Evolutionary conservation across 352 stramenopile genomes (phyloP).

Genomic region (Pythium rhizo-oryzae): DNA sequence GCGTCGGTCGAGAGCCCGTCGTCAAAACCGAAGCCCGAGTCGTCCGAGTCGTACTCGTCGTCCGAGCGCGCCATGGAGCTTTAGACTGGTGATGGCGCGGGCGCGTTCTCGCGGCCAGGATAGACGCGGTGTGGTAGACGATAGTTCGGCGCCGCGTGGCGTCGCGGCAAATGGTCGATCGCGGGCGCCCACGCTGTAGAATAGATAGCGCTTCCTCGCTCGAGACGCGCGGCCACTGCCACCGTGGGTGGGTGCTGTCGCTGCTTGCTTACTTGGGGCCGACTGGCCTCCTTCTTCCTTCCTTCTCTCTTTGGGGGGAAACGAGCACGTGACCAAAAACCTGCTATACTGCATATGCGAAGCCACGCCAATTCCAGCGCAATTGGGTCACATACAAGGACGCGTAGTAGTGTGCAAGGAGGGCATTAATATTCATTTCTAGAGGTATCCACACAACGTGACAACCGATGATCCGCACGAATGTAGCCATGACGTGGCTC

Average conservation of each 20-base stretch:
- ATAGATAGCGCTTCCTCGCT: no score
- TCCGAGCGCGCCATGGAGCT: slow-evolving; percentile 21
- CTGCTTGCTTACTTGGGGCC: not conserved
- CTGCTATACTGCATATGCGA: not conserved
- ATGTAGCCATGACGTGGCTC: slow-evolving; percentile 9
- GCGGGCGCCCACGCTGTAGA: no score
- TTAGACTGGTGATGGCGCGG: not conserved
- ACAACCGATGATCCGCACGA: not conserved
- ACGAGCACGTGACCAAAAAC: not conserved
- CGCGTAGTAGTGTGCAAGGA: not conserved
- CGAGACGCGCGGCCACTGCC: not conserved
- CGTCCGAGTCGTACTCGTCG: slow-evolving; percentile 38
- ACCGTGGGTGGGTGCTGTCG: not conserved
- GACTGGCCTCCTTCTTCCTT: not conserved
- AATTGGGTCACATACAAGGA: not conserved
- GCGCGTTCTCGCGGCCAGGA: no score
- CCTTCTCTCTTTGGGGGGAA: not conserved
- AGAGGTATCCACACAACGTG: not conserved
- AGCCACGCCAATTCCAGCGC: not conserved
- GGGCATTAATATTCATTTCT: slow-evolving; percentile 12
- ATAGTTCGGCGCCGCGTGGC: not conserved
- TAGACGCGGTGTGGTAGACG: no score
- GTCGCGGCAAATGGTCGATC: no score
- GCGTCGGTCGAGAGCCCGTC: slow-evolving; percentile 56
- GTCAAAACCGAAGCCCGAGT: slow-evolving; percentile 44